Percentiles rank a stretch among this genome's conserved stretches.
Conservation (phyloP, 2,329 filamentous ascomycete species). For the Sphaerulina vaccinii region DNA sequence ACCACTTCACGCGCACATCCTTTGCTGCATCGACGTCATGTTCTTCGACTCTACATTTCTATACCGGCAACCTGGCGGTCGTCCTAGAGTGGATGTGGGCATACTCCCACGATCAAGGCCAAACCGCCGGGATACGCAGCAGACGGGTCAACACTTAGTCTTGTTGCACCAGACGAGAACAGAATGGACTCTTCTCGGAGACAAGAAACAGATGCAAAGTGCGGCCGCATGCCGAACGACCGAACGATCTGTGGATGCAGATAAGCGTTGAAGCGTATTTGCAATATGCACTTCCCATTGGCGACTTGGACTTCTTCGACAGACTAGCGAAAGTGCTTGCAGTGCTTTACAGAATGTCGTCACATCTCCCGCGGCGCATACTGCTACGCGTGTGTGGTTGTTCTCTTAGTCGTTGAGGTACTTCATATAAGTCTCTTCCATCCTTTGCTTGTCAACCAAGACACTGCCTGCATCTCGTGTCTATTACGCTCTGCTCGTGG, state of each 20-base stretch:
- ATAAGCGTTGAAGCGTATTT: constrained; percentile 2
- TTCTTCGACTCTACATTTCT: not conserved
- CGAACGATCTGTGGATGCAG: not conserved
- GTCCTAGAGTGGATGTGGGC: too few relatives aligned
- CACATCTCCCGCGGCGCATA: constrained; percentile 5
- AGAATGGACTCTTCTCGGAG: too few relatives aligned
- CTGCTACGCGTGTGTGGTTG: constrained; percentile 1
- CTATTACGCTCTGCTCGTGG: not conserved
- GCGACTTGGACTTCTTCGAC: not conserved
- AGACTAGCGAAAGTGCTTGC: not conserved
- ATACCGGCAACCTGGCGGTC: too few relatives aligned
- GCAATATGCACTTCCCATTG: constrained; percentile 3
- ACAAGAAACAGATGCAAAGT: too few relatives aligned
- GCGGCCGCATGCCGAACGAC: not conserved
- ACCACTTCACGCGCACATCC: not conserved
- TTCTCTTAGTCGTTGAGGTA: not conserved
- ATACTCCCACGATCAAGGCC: too few relatives aligned
- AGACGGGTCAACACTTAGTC: too few relatives aligned
- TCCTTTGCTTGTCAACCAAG: not conserved
- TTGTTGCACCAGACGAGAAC: too few relatives aligned
- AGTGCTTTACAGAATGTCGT: constrained; percentile 12
- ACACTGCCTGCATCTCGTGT: not conserved
- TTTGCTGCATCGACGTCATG: not conserved
- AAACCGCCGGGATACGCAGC: too few relatives aligned
- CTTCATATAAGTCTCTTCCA: not conserved